Evolutionary conservation across 2,329 filamentous ascomycete genomes (phyloP).

Genomic region (Paecilomyces sp.): DNA sequence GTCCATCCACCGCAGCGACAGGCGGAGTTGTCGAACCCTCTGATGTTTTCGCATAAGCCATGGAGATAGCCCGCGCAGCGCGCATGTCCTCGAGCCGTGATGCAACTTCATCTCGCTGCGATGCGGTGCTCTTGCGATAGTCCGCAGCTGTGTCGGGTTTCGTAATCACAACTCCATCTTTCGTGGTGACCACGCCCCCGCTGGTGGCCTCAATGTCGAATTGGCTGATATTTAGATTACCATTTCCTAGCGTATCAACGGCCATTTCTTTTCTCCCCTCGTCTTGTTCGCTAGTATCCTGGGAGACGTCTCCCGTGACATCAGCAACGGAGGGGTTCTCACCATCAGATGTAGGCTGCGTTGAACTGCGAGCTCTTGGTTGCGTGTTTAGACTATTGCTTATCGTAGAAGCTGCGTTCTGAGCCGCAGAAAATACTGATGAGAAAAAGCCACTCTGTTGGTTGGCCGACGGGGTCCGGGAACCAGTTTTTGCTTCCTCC

Average conservation of each 20-base stretch:
- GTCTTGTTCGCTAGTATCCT: not conserved
- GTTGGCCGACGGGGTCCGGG: constrained; percentile 51
- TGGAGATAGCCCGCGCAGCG: constrained; percentile 54
- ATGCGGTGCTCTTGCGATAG: constrained; percentile 28
- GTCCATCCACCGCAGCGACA: constrained; percentile 24
- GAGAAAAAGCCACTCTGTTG: constrained; percentile 72
- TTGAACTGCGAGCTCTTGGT: constrained; percentile 33
- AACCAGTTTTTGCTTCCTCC: constrained; percentile 51
- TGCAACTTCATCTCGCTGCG: constrained; percentile 43
- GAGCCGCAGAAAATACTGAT: constrained; percentile 83
- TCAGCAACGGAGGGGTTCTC: constrained; percentile 19
- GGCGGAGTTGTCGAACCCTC: constrained; percentile 35
- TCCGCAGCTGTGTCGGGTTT: constrained; percentile 24
- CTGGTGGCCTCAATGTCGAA: constrained; percentile 58
- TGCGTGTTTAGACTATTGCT: constrained; percentile 54
- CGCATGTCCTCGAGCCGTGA: constrained; percentile 54
- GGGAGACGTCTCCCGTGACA: constrained; percentile 4
- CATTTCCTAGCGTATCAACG: constrained; percentile 80
- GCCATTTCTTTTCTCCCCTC: constrained; percentile 61
- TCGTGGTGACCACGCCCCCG: constrained; percentile 27
- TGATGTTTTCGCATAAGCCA: constrained; percentile 46
- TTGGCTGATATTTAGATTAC: constrained; percentile 82
- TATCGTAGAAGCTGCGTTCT: constrained; percentile 81
- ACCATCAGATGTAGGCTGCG: constrained; percentile 21
- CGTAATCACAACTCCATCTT: constrained; percentile 30